Base-by-base conservation (phyloP, 192 early-diverging fungal species). In the Gamsiella multidivaricata region DNA sequence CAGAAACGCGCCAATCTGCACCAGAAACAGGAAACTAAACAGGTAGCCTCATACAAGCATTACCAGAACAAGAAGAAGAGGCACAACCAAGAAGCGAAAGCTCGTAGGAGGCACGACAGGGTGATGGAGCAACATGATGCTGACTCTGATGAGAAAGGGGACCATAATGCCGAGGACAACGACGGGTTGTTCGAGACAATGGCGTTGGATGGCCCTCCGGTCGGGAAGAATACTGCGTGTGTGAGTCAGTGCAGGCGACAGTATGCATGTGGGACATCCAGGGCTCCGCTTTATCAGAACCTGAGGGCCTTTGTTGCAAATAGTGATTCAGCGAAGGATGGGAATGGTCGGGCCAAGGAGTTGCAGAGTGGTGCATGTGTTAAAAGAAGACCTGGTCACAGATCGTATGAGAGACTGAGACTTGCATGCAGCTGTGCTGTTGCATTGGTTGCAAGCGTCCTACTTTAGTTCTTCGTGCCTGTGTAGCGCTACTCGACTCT, bases 1-100 rank as follows among this genome's bases (percentile, higher is more conserved):
- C 57, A 28, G 1, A 39, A 59, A 29, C 41, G 45, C 29, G 15
- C 57, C 28, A 45, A 59, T 59, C 57, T 59, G 42, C 57, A 59
- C 57, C 57, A 45, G 37, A 9, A 59, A 14, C 11, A 59, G 1
- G n/a, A 45, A 23, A 11, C 20, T 17, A 59, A 4, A 25, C 55
- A 5, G 42, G 36, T 8, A 56, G 39, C 17, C 7, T 15, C 53
- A 54, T 36, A 17, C 14, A 20, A 54, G 11, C 29, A 54, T 5
- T 6, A 5, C 25, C 22, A 34, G 28, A 54, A 4, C 12, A 15
- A 34, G 31, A 26, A 54, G 4, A 10, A 32, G 10, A 29, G 7
- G 4, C 32, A 33, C 12, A 12, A 23, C 12, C 53, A 54, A 53
- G 31, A 18, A 18, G 6, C 45, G 45, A 46, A 14, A 10, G 9